These are phyloP conservation scores for Ophiosphaerella herpotricha DNA, from an alignment of 2,329 filamentous ascomycete genomes.

Conservation along the genomic window DNA sequence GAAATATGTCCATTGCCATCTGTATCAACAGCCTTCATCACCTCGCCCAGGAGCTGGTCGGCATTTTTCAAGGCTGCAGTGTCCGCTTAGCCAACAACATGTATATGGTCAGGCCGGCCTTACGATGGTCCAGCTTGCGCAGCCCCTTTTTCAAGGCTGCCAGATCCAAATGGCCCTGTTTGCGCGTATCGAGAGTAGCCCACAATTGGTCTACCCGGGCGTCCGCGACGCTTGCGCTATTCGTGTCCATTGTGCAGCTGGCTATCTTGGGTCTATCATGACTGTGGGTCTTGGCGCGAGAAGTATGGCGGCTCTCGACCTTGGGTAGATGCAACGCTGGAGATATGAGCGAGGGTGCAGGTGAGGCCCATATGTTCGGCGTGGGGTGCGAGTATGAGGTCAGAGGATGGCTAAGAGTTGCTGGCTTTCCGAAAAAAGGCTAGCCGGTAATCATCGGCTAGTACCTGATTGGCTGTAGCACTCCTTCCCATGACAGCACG, in stretches of 20 bases:
- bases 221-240: constrained; percentile 79
- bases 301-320: constrained; percentile 20
- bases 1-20: constrained; percentile 89
- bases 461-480: constrained; percentile 15
- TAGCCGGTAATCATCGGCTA: constrained; percentile 17
- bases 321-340: constrained; percentile 24
- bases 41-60: constrained; percentile 78
- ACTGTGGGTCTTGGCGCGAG: constrained; percentile 35
- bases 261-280: constrained; percentile 48
- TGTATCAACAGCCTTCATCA: constrained; percentile 81
- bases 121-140: constrained; percentile 89
- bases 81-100: constrained; percentile 24
- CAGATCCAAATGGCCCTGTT: constrained; percentile 80
- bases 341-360: constrained; percentile 26
- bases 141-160: constrained; percentile 83
- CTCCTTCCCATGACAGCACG: constrained; percentile 23
- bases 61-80: constrained; percentile 81
- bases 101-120: constrained; percentile 38
- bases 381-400: constrained; percentile 40
- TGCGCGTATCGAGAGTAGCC: constrained; percentile 76
- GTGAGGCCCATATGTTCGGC: constrained; percentile 24
- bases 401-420: constrained; percentile 26
- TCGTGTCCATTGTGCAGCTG: constrained; percentile 66
- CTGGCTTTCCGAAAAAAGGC: constrained; percentile 23
- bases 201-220: constrained; percentile 83